A percentile compares a stretch with the other conserved stretches of the same genome.
These are phyloP conservation scores for Phytophthora fragariaefolia DNA, from an alignment of 352 stramenopile species.

Conservation along the genomic window DNA sequence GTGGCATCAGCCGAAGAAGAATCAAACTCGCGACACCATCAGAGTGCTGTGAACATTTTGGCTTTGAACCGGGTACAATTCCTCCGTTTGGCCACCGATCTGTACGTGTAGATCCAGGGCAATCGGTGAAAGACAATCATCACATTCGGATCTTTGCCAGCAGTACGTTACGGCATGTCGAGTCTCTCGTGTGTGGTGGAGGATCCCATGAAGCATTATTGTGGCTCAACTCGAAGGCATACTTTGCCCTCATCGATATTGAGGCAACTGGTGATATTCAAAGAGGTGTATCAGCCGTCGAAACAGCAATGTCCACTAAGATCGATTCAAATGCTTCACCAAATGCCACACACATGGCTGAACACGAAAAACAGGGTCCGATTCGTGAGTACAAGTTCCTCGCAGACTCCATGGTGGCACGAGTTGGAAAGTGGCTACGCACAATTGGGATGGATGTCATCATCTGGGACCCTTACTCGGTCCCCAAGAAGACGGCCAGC, in stretches of 20 bases:
- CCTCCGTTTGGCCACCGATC: conserved; percentile 61
- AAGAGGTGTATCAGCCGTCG: conserved; percentile 29
- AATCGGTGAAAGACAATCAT: neutral
- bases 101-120: conserved; percentile 1
- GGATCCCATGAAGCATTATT: conserved; percentile 53
- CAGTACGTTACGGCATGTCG: conserved; percentile 37
- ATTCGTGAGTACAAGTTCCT: conserved; percentile 66
- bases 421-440: conserved; percentile 78
- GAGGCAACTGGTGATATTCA: conserved; percentile 49
- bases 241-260: conserved; percentile 50
- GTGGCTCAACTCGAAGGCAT: conserved; percentile 46
- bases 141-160: conserved; percentile 52
- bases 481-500: conserved; percentile 35
- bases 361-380: neutral
- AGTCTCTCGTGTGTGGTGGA: conserved; percentile 55
- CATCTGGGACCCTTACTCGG: conserved; percentile 58
- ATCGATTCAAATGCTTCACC: neutral
- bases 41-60: conserved; percentile 68
- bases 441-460: conserved; percentile 80
- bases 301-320: neutral
- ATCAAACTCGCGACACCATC: conserved; percentile 69
- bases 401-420: conserved; percentile 76
- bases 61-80: conserved; percentile 68
- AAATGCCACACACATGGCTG: neutral
- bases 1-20: conserved; percentile 60